phyloP scores from a whole-genome alignment of 129 eudicot genomes.

The Smallanthus sonchifolius region DNA sequence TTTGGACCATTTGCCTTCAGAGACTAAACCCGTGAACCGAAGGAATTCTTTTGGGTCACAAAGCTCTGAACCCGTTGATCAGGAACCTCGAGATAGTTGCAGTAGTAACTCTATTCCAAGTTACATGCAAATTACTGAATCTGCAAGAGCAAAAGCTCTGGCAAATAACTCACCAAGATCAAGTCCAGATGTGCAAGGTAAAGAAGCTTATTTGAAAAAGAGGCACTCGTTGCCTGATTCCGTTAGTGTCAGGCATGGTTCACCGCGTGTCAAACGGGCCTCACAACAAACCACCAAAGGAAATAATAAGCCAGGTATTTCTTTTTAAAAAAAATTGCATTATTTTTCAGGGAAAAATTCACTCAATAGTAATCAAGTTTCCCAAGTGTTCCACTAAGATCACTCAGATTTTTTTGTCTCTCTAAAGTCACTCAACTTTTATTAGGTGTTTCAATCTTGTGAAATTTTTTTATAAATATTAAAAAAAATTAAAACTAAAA shows the following conservation, averaged over 20 bases:
- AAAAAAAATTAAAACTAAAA: too few species aligned
- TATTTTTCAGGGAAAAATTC: background rate
- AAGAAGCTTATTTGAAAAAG: conserved; percentile 55
- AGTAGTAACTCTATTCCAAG: conserved; percentile 67
- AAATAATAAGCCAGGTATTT: conserved; percentile 60
- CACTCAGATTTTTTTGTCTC: too few species aligned
- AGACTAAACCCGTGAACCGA: conserved; percentile 49
- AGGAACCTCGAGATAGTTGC: conserved; percentile 77
- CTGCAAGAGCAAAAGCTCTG: conserved; percentile 77
- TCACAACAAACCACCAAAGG: conserved; percentile 58
- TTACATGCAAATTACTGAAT: conserved; percentile 92
- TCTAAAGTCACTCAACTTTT: too few species aligned
- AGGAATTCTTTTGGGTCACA: conserved; percentile 60
- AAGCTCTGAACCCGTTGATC: conserved; percentile 25
- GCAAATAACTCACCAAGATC: conserved; percentile 72
- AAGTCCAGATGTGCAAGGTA: conserved; percentile 79
- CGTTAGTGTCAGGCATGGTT: conserved; percentile 57
- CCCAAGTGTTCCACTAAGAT: too few species aligned
- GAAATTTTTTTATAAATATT: too few species aligned
- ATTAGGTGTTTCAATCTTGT: too few species aligned
- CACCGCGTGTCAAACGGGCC: conserved; percentile 64
- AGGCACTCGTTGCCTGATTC: conserved; percentile 70
- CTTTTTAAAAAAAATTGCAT: background rate
- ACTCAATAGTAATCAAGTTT: too few species aligned
- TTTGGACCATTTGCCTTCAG: conserved; percentile 58